phyloP scores from a whole-genome alignment of 345 rosid genomes.

The Microthlaspi erraticum region DNA sequence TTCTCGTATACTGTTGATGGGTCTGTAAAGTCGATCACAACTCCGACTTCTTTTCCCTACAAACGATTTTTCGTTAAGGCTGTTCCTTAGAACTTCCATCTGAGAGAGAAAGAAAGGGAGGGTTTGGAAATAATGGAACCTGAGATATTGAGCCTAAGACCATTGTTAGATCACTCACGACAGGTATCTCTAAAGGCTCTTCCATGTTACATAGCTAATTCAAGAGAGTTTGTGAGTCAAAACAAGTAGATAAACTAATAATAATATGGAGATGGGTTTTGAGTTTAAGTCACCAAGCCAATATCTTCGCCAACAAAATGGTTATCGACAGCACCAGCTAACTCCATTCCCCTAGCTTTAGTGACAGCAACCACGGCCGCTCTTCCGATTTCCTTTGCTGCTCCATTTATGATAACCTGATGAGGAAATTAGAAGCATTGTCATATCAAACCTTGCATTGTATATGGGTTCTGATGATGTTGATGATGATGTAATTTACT shows the following conservation, averaged over 20 bases:
- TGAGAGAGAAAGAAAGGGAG: constrained; percentile 9
- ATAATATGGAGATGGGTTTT: background rate
- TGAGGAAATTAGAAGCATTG: background rate
- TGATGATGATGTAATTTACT: constrained; percentile 48
- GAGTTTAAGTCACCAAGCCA: constrained; percentile 60
- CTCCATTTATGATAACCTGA: constrained; percentile 85
- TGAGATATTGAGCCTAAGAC: constrained; percentile 95
- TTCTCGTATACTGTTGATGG: constrained; percentile 91
- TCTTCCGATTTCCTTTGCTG: constrained; percentile 91
- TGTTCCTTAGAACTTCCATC: background rate
- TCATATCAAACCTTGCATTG: constrained; percentile 10
- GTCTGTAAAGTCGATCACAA: constrained; percentile 82
- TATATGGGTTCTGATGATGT: background rate
- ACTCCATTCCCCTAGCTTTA: constrained; percentile 93
- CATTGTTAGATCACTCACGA: constrained; percentile 86
- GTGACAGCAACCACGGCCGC: constrained; percentile 81
- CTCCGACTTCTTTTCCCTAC: constrained; percentile 87
- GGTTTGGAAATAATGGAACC: constrained; percentile 49
- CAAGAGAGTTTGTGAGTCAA: constrained; percentile 23
- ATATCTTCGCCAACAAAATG: constrained; percentile 80
- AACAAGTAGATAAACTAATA: constrained; percentile 9
- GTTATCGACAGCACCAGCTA: constrained; percentile 89
- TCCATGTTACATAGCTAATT: constrained; percentile 80
- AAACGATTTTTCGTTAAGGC: constrained; percentile 7
- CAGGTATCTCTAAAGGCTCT: constrained; percentile 82